A percentile compares a stretch with the other conserved stretches of the same genome.
Evolutionary conservation across 371 early-diverging fungal genomes (phyloP).

Genomic region (Parasitella parasitica): DNA sequence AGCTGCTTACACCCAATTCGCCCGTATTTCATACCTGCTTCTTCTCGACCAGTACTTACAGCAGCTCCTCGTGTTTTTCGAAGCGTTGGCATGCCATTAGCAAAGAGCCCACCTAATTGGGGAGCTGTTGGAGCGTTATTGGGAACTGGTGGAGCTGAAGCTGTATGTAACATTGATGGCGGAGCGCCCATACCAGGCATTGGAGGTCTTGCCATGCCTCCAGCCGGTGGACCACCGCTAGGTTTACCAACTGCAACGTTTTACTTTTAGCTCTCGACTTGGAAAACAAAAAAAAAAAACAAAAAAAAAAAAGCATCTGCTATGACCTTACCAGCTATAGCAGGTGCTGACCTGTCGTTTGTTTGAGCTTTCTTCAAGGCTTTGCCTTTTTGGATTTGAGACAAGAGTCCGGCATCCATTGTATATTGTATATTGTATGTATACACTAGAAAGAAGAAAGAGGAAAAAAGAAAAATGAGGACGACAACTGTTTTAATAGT

Average conservation of each 20-base stretch:
- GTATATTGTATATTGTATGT: too few species aligned
- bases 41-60: conserved; percentile 37
- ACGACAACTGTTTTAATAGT: not conserved
- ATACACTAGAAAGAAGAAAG: conserved; percentile 1
- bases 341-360: conserved; percentile 76
- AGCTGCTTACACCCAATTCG: too few species aligned
- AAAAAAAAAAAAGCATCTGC: too few species aligned
- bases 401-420: conserved; percentile 60
- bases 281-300: too few species aligned
- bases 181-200: conserved; percentile 33
- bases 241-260: conserved; percentile 5
- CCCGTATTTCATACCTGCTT: not conserved
- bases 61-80: conserved; percentile 52
- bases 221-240: conserved; percentile 11
- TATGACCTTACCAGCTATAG: conserved; percentile 35
- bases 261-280: not conserved
- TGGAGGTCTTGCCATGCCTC: conserved; percentile 40
- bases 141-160: conserved; percentile 21
- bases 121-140: conserved; percentile 27
- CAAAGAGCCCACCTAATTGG: conserved; percentile 62
- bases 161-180: conserved; percentile 11
- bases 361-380: conserved; percentile 76
- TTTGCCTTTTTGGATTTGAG: conserved; percentile 75
- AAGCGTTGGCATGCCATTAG: conserved; percentile 68
- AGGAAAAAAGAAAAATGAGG: not conserved